These are phyloP conservation scores for Pezicula rhizophila DNA, from an alignment of 2,329 filamentous ascomycete genomes.

Conservation along the genomic window DNA sequence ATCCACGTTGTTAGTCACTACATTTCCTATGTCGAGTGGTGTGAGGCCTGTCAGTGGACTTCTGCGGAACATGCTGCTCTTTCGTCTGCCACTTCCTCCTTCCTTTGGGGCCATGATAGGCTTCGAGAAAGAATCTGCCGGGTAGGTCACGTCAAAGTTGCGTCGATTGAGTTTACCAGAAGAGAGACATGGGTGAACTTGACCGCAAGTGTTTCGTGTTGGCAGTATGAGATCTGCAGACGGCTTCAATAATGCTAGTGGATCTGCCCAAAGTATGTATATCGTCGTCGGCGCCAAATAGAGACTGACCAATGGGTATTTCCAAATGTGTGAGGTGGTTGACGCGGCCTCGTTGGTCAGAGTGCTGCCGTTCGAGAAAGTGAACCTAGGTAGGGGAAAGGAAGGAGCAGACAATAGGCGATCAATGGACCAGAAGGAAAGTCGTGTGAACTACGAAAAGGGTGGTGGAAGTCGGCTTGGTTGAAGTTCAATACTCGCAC, in stretches of 20 bases:
- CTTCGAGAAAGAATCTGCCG: slow-evolving; percentile 9
- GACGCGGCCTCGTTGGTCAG: not conserved
- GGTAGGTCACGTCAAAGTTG: not conserved
- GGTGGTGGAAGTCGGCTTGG: not conserved
- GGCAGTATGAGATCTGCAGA: slow-evolving; percentile 1
- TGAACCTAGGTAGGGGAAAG: not conserved
- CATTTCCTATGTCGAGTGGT: slow-evolving; percentile 21
- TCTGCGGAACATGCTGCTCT: slow-evolving; percentile 25
- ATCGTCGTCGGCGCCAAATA: no score
- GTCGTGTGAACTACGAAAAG: not conserved
- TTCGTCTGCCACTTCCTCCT: slow-evolving; percentile 15
- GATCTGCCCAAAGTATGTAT: no score
- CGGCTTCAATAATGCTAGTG: no score
- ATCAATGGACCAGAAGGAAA: not conserved
- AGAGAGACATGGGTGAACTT: not conserved
- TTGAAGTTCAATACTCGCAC: not conserved
- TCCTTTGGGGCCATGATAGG: slow-evolving; percentile 21
- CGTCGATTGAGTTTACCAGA: not conserved
- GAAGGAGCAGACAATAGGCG: not conserved
- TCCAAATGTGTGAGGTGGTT: not conserved
- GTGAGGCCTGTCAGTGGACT: slow-evolving; percentile 14
- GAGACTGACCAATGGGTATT: not conserved
- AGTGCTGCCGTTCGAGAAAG: not conserved
- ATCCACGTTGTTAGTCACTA: slow-evolving; percentile 5
- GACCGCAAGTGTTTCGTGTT: not conserved